These are phyloP conservation scores for Fistulifera pelliculosa DNA, from an alignment of 108 stramenopile species.

Conservation along the genomic window DNA sequence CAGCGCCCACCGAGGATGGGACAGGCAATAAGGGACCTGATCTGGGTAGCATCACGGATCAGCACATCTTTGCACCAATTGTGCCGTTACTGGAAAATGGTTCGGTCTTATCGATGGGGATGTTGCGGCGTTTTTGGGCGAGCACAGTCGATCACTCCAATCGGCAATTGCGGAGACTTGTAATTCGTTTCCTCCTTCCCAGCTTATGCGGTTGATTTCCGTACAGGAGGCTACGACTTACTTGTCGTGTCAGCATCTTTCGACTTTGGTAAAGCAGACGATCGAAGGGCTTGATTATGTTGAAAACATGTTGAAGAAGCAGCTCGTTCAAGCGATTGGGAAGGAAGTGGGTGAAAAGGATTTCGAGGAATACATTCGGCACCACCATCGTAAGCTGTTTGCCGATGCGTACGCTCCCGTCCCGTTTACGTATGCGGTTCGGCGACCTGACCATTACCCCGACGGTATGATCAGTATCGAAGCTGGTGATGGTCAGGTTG, in stretches of 20 bases:
- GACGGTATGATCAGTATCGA: slow-evolving; percentile 43
- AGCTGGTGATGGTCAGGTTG: not conserved
- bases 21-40: not conserved
- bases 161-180: slow-evolving; percentile 10
- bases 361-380: slow-evolving; percentile 51
- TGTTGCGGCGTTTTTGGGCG: slow-evolving; percentile 21
- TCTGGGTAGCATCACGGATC: slow-evolving; percentile 9
- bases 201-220: slow-evolving; percentile 14
- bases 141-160: slow-evolving; percentile 27
- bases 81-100: slow-evolving; percentile 42
- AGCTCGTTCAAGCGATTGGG: slow-evolving; percentile 61
- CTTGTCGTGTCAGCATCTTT: slow-evolving; percentile 16
- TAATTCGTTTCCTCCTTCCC: slow-evolving; percentile 10
- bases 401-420: slow-evolving; percentile 24
- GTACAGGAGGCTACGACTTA: slow-evolving; percentile 23
- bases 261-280: not conserved
- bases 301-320: slow-evolving; percentile 48
- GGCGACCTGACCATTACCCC: slow-evolving; percentile 50
- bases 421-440: slow-evolving; percentile 65
- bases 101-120: slow-evolving; percentile 22
- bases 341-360: slow-evolving; percentile 47
- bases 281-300: slow-evolving; percentile 27
- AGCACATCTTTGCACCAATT: slow-evolving; percentile 43
- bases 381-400: slow-evolving; percentile 45
- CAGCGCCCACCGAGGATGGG: not conserved